Evolutionary conservation across 768 basidiomycete species (phyloP).

Genomic region (Boletus sp.): DNA sequence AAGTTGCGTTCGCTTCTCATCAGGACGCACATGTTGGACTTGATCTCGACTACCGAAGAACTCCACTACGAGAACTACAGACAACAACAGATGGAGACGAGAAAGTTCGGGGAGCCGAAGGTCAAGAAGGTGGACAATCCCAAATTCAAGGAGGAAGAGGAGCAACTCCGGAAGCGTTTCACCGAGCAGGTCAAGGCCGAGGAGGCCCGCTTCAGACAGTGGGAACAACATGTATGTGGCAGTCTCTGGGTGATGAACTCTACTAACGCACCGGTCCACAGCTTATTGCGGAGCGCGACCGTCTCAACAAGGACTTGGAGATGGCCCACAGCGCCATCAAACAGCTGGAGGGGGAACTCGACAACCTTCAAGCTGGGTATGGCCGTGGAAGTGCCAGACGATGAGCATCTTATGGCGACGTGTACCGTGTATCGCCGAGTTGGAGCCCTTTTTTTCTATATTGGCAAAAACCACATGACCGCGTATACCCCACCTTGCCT

Average conservation of each 20-base stretch:
- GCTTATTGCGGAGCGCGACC: constrained; percentile 98
- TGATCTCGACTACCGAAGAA: constrained; percentile 95
- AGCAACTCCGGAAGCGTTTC: constrained; percentile 92
- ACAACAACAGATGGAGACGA: constrained; percentile 98
- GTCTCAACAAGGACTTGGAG: constrained; percentile 99
- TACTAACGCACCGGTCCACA: constrained; percentile 34
- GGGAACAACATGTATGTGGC: constrained; percentile 91
- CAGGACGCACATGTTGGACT: constrained; percentile 97
- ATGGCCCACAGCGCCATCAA: constrained; percentile 90
- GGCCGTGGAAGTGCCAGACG: constrained; percentile 55
- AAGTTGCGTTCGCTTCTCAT: constrained; percentile 94
- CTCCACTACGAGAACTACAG: constrained; percentile 97
- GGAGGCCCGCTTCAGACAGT: constrained; percentile 96
- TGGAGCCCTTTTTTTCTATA: constrained; percentile 1
- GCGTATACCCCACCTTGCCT: constrained; percentile 28
- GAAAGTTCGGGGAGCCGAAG: constrained; percentile 98
- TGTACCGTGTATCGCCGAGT: not conserved
- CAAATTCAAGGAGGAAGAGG: constrained; percentile 99
- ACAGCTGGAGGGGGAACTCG: constrained; percentile 84
- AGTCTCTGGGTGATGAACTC: not conserved
- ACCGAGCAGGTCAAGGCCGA: constrained; percentile 99
- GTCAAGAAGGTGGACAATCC: constrained; percentile 99
- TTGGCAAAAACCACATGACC: constrained; percentile 7
- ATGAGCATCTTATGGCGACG: constrained; percentile 6
- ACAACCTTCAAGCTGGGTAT: constrained; percentile 84